These are phyloP conservation scores for Alliaria petiolata DNA, from an alignment of 345 rosid species.

Conservation along the genomic window DNA sequence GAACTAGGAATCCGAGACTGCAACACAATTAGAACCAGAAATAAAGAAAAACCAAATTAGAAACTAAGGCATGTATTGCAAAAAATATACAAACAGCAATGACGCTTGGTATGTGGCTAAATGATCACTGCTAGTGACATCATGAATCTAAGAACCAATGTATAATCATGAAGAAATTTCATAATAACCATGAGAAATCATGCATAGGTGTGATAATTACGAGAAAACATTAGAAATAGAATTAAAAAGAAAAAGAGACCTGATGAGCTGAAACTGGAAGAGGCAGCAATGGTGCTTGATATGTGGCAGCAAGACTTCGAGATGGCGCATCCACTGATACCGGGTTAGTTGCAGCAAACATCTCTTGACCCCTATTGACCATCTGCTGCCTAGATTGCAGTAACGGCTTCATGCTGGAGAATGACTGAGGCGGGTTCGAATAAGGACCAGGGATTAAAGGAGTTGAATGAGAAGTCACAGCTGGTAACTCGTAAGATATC, in stretches of 20 bases:
- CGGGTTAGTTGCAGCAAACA: conserved; percentile 13
- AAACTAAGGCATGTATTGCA: background rate
- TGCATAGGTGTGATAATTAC: background rate
- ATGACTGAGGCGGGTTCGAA: background rate
- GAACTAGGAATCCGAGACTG: conserved; percentile 37
- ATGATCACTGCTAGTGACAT: background rate
- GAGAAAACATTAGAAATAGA: background rate
- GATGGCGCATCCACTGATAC: conserved; percentile 14
- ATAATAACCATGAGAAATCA: background rate
- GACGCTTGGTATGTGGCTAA: background rate
- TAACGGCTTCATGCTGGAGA: conserved; percentile 5
- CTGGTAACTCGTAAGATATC: background rate
- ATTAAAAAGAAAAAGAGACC: background rate
- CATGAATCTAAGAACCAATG: background rate
- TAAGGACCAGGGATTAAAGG: conserved; percentile 12
- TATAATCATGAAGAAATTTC: background rate
- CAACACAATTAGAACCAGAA: conserved; percentile 24
- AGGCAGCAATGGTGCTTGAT: conserved; percentile 28
- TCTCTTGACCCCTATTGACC: conserved; percentile 21
- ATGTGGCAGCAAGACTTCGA: conserved; percentile 3
- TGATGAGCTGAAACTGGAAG: conserved; percentile 25
- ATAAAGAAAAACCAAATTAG: background rate
- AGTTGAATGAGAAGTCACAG: conserved; percentile 6
- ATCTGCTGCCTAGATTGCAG: conserved; percentile 28
- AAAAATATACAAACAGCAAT: background rate